Conservation (phyloP, 345 rosid genomes). For the Boechera stricta region DNA sequence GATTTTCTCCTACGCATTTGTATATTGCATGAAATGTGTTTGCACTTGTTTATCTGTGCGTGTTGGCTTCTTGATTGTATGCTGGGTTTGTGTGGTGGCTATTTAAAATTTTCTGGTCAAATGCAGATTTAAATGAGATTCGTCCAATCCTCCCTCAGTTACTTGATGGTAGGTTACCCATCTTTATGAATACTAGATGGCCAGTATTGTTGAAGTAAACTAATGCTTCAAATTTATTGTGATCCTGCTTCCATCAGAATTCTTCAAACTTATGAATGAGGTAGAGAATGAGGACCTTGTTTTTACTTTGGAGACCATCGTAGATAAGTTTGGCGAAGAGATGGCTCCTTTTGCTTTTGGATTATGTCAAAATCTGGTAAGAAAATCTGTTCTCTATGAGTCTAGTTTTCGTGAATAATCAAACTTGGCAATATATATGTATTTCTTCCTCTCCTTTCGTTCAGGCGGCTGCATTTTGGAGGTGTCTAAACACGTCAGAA, state of each 20-base stretch:
- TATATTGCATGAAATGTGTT: constrained; percentile 28
- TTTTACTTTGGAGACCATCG: constrained; percentile 88
- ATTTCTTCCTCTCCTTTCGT: constrained; percentile 13
- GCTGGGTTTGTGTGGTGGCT: constrained; percentile 22
- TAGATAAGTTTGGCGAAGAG: constrained; percentile 96
- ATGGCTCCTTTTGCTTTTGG: constrained; percentile 97
- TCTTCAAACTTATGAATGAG: constrained; percentile 95
- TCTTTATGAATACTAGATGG: constrained; percentile 30
- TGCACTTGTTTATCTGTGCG: constrained; percentile 19
- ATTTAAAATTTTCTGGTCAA: constrained; percentile 10
- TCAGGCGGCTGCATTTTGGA: constrained; percentile 97
- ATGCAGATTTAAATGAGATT: constrained; percentile 85
- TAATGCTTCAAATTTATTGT: constrained; percentile 17
- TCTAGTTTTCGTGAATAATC: constrained; percentile 24
- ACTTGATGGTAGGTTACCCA: constrained; percentile 73
- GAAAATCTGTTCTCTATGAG: constrained; percentile 27
- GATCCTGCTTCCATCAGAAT: constrained; percentile 55
- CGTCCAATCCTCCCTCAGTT: constrained; percentile 93
- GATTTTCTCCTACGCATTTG: constrained; percentile 22
- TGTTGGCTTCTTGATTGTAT: constrained; percentile 5
- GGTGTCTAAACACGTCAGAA: constrained; percentile 90
- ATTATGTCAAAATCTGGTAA: constrained; percentile 93
- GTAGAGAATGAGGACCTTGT: constrained; percentile 97
- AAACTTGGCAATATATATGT: constrained; percentile 1
- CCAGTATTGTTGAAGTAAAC: constrained; percentile 12